phyloP scores from a whole-genome alignment of 2,329 filamentous ascomycete species.

The Paracorniculantispora psalliotae region DNA sequence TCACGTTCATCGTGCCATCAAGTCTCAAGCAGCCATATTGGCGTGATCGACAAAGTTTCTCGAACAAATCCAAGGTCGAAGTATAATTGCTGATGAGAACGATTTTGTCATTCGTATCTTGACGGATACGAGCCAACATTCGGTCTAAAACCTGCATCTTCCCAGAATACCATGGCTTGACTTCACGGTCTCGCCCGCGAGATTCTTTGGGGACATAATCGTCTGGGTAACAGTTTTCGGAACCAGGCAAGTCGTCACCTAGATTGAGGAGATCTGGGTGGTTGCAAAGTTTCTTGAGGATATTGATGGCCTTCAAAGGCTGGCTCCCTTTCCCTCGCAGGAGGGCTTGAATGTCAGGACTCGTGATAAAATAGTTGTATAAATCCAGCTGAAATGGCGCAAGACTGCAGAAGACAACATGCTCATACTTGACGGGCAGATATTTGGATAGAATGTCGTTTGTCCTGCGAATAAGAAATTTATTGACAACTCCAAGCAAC shows the following conservation, averaged over 20 bases:
- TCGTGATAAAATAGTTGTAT: conserved; percentile 96
- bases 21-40: conserved; percentile 83
- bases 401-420: conserved; percentile 96
- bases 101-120: conserved; percentile 98
- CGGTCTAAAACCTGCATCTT: conserved; percentile 98
- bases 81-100: conserved; percentile 99
- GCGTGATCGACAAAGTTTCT: conserved; percentile 78
- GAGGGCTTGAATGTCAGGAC: conserved; percentile 87
- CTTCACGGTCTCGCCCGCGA: conserved; percentile 81
- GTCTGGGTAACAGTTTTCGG: conserved; percentile 73
- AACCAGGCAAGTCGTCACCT: conserved; percentile 77
- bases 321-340: conserved; percentile 92
- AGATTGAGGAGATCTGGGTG: conserved; percentile 90
- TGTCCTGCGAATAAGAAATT: conserved; percentile 95
- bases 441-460: conserved; percentile 99
- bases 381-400: conserved; percentile 88
- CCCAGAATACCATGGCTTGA: conserved; percentile 94
- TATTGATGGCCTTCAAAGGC: conserved; percentile 90
- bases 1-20: conserved; percentile 96
- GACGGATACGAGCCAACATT: conserved; percentile 92
- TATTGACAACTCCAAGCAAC: conserved; percentile 82
- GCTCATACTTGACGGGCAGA: conserved; percentile 95
- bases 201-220: conserved; percentile 86
- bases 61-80: conserved; percentile 90
- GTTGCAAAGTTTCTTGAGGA: conserved; percentile 98